These are phyloP conservation scores for Ulmus americana DNA, from an alignment of 331 rosid species.

Conservation along the genomic window DNA sequence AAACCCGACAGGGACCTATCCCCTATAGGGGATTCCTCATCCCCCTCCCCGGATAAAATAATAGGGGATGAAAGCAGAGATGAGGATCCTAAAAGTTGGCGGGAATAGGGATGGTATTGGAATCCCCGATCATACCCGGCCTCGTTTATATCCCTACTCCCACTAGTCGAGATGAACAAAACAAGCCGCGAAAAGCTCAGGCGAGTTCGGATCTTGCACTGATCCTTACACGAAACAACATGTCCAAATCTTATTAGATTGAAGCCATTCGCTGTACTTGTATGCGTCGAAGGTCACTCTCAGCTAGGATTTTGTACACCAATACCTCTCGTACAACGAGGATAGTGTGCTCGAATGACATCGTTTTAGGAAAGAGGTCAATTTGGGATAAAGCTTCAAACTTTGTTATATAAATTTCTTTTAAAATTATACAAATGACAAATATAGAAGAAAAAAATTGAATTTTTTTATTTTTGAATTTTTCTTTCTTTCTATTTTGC, in stretches of 20 bases:
- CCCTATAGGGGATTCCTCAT: no score
- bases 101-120: no score
- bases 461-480: no score
- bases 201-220: constrained; percentile 90
- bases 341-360: constrained; percentile 96
- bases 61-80: no score
- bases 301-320: constrained; percentile 90
- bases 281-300: constrained; percentile 80
- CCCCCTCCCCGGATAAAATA: no score
- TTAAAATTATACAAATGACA: background rate
- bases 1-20: no score
- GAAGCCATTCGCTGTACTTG: constrained; percentile 99
- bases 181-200: constrained; percentile 95
- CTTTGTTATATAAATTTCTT: background rate
- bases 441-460: background rate
- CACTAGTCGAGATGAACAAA: constrained; percentile 68
- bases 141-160: no score
- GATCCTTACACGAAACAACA: constrained; percentile 82
- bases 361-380: constrained; percentile 34
- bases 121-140: no score
- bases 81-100: no score
- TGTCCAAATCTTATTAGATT: constrained; percentile 93
- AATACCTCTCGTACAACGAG: constrained; percentile 91
- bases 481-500: background rate
- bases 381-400: constrained; percentile 3